Conservation (phyloP, 495 filamentous ascomycete genomes). For the Bacidia gigantensis region DNA sequence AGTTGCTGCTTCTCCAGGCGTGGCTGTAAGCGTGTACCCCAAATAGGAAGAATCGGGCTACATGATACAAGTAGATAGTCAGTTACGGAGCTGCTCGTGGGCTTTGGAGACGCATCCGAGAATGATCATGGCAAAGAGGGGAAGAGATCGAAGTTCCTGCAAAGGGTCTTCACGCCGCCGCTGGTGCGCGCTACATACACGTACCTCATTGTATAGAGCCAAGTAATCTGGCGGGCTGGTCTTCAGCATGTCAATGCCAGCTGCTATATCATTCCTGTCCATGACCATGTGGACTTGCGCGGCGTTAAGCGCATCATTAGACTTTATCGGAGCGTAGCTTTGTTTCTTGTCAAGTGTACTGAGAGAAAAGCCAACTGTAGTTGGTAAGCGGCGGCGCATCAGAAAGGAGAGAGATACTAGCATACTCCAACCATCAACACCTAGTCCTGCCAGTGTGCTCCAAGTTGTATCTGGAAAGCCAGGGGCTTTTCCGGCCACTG, state of each 20-base stretch:
- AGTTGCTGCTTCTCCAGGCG: conserved; percentile 5
- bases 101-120: not conserved
- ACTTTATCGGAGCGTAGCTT: conserved; percentile 2
- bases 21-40: conserved; percentile 7
- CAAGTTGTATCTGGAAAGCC: conserved; percentile 14
- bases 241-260: conserved; percentile 6
- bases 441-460: conserved; percentile 10
- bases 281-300: conserved; percentile 16
- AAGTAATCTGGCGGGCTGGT: conserved; percentile 11
- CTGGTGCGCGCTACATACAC: too few species aligned
- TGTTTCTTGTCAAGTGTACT: conserved; percentile 4
- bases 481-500: conserved; percentile 3
- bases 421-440: conserved; percentile 10
- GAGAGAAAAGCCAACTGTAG: conserved; percentile 17
- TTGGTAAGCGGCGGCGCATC: not conserved
- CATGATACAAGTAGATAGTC: not conserved
- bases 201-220: conserved; percentile 17
- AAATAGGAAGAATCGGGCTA: conserved; percentile 14
- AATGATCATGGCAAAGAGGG: too few species aligned
- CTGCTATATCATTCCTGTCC: conserved; percentile 10
- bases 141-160: too few species aligned
- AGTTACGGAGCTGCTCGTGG: not conserved
- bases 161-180: too few species aligned
- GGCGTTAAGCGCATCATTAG: conserved; percentile 6
- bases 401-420: not conserved